A percentile compares a stretch with the other conserved stretches of the same genome.
These are phyloP conservation scores for Phlebopus sp. DNA, from an alignment of 1,284 basidiomycete genomes.

Conservation along the genomic window DNA sequence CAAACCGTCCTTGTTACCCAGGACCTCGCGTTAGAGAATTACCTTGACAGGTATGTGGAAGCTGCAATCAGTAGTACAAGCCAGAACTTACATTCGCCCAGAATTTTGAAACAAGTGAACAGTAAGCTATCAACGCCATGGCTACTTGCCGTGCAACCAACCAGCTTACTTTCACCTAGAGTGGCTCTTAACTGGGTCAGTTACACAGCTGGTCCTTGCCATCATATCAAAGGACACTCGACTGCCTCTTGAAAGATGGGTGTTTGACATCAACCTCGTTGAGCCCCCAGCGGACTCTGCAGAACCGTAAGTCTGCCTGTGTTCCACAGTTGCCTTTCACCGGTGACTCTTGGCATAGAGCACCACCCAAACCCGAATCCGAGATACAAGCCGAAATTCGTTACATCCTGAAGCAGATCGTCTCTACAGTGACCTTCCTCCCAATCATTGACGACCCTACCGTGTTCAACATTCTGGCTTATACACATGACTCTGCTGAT, in stretches of 20 bases:
- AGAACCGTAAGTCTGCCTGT: slow-evolving; percentile 43
- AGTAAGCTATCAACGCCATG: slow-evolving; percentile 48
- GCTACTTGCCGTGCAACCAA: neutral
- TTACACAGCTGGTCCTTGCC: slow-evolving; percentile 91
- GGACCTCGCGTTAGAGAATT: slow-evolving; percentile 89
- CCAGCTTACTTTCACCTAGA: slow-evolving; percentile 44
- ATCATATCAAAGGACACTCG: slow-evolving; percentile 95
- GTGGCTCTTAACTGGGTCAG: slow-evolving; percentile 88
- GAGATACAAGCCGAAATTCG: slow-evolving; percentile 98
- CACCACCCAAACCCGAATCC: slow-evolving; percentile 71
- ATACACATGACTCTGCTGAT: slow-evolving; percentile 85
- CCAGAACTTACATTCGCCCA: slow-evolving; percentile 28
- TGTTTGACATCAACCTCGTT: slow-evolving; percentile 91
- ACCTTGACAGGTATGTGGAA: slow-evolving; percentile 76
- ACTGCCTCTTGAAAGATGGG: slow-evolving; percentile 94
- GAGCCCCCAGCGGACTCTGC: slow-evolving; percentile 49
- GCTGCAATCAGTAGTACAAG: neutral
- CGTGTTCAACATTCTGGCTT: slow-evolving; percentile 93
- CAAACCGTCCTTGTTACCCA: slow-evolving; percentile 94
- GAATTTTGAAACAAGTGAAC: slow-evolving; percentile 88
- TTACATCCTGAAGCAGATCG: slow-evolving; percentile 98
- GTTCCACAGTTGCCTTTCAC: neutral
- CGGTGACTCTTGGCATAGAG: slow-evolving; percentile 31
- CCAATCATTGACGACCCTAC: slow-evolving; percentile 95
- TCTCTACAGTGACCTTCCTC: slow-evolving; percentile 92